Evolutionary conservation across 129 eudicot genomes (phyloP), one percentile per base, ranked within the genome.

Genomic region (Flaveria brownii): DNA sequence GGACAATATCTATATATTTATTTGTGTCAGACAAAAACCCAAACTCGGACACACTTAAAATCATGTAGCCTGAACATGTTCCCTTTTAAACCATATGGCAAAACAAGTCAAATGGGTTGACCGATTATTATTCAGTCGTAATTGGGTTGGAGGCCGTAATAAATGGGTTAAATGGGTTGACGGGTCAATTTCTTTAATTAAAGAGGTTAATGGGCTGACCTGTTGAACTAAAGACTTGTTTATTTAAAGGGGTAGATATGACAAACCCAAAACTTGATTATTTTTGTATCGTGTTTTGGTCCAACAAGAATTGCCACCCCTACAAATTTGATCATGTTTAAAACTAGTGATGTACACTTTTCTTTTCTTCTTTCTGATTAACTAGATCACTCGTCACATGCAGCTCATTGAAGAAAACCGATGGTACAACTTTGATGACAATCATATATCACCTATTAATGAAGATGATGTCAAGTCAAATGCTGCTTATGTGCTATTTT

Each of bases 371-470:
- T 22, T 42, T 52, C 28, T 70, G 60, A 69, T 57, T 2, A 15
- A 1, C 17, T 51, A 20, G 41, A 63, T 80, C 1, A 16, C 2
- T 43, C 13, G 26, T 80, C 22, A 13, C 36, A 15, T 86, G 87
- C 88, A 93, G 97, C 92, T 93, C 77, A 81, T 87, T 66, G 97
- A 93, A 41, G 97, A 93, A 77, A 88, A 93, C 80, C 86, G 86
- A 74, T 93, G 98, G 98, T 93, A 90, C 85, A 88, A 88, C 84
- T 93, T 93, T 73, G 92, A 93, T 70, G 98, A 90, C 70, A 88
- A 78, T 79, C 92, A 88, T 55, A 84, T 93, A 65, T 85, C 90
- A 47, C 80, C 86, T 15, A 84, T 90, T 18, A 84, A 80, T 20
- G 98, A 93, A 71, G 97, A 90, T 13, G 96, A 88, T 18, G 97